These are phyloP conservation scores for Closterium sp. DNA, from an alignment of 139 green algal species.

Conservation along the genomic window DNA sequence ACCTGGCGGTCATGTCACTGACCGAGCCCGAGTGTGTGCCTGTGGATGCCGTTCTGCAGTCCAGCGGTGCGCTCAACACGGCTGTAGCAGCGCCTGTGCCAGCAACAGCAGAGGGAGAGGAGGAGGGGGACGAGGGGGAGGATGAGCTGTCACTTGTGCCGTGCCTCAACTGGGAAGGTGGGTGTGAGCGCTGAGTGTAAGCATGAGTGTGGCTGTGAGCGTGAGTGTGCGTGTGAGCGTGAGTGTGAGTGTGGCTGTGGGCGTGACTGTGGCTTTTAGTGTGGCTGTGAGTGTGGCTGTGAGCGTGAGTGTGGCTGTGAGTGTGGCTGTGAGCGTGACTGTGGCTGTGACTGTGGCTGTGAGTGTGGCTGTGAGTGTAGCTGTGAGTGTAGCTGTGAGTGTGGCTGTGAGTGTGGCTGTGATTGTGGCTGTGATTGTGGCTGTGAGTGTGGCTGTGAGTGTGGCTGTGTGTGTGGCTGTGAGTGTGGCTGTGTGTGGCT, in stretches of 20 bases:
- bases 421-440: background rate
- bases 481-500: background rate
- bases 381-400: background rate
- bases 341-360: too few species aligned
- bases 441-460: background rate
- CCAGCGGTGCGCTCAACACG: background rate
- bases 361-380: too few species aligned
- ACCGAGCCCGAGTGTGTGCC: background rate
- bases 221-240: background rate
- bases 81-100: background rate
- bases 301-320: background rate
- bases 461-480: too few species aligned
- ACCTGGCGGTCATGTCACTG: background rate
- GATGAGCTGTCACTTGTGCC: background rate
- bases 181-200: background rate
- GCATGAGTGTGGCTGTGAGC: too few species aligned
- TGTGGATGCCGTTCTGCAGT: background rate
- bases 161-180: background rate
- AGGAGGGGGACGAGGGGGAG: background rate
- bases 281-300: too few species aligned
- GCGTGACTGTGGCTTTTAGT: too few species aligned
- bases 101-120: background rate
- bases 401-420: too few species aligned
- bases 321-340: too few species aligned
- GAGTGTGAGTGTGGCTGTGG: too few species aligned